A percentile compares a stretch with the other conserved stretches of the same genome.
phyloP scores from a whole-genome alignment of 2,329 filamentous ascomycete species.

The Penicillium sp. region DNA sequence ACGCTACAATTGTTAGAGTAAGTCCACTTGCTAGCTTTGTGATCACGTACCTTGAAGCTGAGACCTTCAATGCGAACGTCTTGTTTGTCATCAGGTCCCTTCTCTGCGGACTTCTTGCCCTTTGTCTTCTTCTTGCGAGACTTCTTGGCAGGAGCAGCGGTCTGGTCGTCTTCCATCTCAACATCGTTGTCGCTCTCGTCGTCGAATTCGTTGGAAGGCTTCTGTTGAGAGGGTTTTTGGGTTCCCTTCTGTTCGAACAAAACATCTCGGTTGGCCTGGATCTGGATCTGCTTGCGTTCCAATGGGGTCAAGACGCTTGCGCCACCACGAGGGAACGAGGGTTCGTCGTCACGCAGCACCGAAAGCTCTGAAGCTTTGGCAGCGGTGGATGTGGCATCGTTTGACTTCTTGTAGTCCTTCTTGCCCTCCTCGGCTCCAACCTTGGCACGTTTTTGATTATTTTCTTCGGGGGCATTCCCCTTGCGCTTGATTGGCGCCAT shows the following conservation, averaged over 20 bases:
- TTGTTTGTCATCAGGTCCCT: constrained; percentile 51
- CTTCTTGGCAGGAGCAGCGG: constrained; percentile 38
- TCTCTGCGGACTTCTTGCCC: constrained; percentile 55
- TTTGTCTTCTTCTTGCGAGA: constrained; percentile 42
- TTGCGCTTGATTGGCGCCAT: constrained; percentile 52
- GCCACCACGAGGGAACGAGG: constrained; percentile 88
- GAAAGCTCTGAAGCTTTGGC: constrained; percentile 39
- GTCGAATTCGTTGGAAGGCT: constrained; percentile 57
- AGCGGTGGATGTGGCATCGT: constrained; percentile 24
- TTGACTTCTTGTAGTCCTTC: constrained; percentile 37
- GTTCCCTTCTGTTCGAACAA: constrained; percentile 77
- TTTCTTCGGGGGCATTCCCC: constrained; percentile 41
- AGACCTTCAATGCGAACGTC: constrained; percentile 78
- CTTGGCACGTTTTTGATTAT: constrained; percentile 43
- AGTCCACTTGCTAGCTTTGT: neutral
- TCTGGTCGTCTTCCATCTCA: constrained; percentile 52
- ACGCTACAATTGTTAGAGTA: constrained; percentile 59
- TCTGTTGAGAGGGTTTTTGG: constrained; percentile 49
- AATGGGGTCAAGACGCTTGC: constrained; percentile 87
- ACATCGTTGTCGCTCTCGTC: constrained; percentile 57
- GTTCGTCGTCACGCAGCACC: constrained; percentile 73
- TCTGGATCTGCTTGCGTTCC: constrained; percentile 94
- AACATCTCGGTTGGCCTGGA: constrained; percentile 89
- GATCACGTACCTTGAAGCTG: constrained; percentile 74
- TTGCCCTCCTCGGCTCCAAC: constrained; percentile 39